Evolutionary conservation across 805 yeast genomes (phyloP).

Genomic region (Yarrowia sp.): DNA sequence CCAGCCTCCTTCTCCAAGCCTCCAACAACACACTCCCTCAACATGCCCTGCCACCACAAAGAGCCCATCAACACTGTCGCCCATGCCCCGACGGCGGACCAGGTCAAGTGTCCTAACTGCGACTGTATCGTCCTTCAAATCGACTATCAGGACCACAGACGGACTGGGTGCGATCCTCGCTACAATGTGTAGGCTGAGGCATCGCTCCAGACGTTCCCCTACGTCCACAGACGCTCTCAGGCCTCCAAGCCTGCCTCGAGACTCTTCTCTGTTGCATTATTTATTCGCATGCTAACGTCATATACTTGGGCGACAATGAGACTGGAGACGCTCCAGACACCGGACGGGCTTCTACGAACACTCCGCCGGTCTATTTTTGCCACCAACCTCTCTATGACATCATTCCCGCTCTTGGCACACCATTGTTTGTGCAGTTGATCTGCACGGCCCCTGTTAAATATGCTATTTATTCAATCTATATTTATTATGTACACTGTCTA

Average conservation of each 20-base stretch:
- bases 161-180: conserved; percentile 18
- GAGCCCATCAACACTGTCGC: not conserved
- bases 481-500: no score
- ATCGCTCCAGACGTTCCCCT: no score
- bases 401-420: conserved; percentile 12
- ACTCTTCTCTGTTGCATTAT: not conserved
- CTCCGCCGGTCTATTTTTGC: no score
- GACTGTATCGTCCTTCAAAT: conserved; percentile 20
- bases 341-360: no score
- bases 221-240: no score
- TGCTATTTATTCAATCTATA: conserved; percentile 18
- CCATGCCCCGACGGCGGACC: conserved; percentile 18
- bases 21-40: not conserved
- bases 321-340: no score
- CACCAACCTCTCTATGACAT: not conserved
- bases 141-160: conserved; percentile 22
- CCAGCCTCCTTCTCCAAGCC: no score
- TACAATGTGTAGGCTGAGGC: conserved; percentile 7
- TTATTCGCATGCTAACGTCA: conserved; percentile 15
- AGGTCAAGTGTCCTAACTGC: conserved; percentile 23
- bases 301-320: not conserved
- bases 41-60: conserved; percentile 12
- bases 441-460: conserved; percentile 20
- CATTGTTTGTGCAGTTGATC: conserved; percentile 9
- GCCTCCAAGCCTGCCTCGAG: no score